Conservation (phyloP, 75 land plant genomes). For the Gnetum montanum region DNA sequence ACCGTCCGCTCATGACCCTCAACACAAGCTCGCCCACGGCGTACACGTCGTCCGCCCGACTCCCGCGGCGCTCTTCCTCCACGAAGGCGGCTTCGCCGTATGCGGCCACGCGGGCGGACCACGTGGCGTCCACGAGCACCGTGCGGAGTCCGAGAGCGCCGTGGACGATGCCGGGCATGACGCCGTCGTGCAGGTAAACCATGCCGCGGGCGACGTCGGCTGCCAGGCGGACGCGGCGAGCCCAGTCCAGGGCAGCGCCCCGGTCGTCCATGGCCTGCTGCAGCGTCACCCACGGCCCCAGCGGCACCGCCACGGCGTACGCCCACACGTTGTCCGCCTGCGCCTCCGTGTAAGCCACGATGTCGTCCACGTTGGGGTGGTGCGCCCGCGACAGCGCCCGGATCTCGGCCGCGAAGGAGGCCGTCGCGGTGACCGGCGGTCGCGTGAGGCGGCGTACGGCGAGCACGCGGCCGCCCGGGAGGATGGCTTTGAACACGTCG, state of each 20-base stretch:
- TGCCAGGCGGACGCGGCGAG: slow-evolving; percentile 19
- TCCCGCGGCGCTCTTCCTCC: too few relatives aligned
- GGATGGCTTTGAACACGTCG: slow-evolving; percentile 19
- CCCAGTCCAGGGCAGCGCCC: slow-evolving; percentile 26
- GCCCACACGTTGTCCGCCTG: slow-evolving; percentile 42
- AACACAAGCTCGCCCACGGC: slow-evolving; percentile 50
- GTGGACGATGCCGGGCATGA: slow-evolving; percentile 25
- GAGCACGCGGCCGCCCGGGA: slow-evolving; percentile 3
- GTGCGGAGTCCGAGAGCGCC: slow-evolving; percentile 55
- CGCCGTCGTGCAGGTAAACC: slow-evolving; percentile 37
- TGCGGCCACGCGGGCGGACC: slow-evolving; percentile 28
- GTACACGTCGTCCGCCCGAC: slow-evolving; percentile 49
- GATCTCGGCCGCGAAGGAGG: slow-evolving; percentile 27
- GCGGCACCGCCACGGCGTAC: slow-evolving; percentile 21
- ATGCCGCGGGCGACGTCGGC: slow-evolving; percentile 40
- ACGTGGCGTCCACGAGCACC: slow-evolving; percentile 32
- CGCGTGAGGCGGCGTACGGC: slow-evolving; percentile 37
- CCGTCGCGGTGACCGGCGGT: slow-evolving; percentile 15
- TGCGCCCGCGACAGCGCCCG: slow-evolving; percentile 26
- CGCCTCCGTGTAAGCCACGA: slow-evolving; percentile 32
- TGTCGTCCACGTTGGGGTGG: slow-evolving; percentile 34
- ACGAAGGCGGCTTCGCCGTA: slow-evolving; percentile 10
- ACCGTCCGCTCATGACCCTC: slow-evolving; percentile 47
- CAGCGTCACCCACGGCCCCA: slow-evolving; percentile 18
- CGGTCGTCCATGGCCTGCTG: slow-evolving; percentile 28